Conservation (phyloP, 768 basidiomycete genomes). For the Amanita subjunquillea region DNA sequence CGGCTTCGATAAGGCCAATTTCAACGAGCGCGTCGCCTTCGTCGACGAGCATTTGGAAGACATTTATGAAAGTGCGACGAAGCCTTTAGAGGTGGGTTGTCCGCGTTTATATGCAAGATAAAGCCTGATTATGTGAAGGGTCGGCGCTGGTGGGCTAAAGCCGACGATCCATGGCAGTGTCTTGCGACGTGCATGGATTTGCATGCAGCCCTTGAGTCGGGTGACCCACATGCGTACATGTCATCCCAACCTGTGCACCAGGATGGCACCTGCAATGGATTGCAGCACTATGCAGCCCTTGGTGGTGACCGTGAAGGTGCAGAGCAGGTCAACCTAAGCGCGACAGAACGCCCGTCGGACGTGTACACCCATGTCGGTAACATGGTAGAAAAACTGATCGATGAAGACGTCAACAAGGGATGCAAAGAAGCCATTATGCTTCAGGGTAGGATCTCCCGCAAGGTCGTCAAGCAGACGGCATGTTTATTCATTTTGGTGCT, state of each 20-base stretch:
- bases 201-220: conserved; percentile 64
- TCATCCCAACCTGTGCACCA: conserved; percentile 89
- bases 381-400: conserved; percentile 68
- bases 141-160: conserved; percentile 77
- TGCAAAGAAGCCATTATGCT: conserved; percentile 49
- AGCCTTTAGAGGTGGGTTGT: conserved; percentile 59
- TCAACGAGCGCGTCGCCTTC: conserved; percentile 84
- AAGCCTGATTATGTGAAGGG: conserved; percentile 33
- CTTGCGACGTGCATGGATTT: conserved; percentile 90
- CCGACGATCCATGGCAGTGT: conserved; percentile 97
- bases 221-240: conserved; percentile 48
- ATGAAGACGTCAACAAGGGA: conserved; percentile 42
- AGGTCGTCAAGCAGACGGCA: conserved; percentile 97
- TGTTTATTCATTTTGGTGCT: conserved; percentile 13
- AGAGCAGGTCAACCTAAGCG: conserved; percentile 82
- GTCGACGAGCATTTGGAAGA: conserved; percentile 63
- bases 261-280: conserved; percentile 96
- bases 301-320: conserved; percentile 89
- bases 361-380: conserved; percentile 89
- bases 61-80: conserved; percentile 72
- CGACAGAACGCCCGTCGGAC: conserved; percentile 81
- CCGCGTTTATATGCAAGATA: not conserved
- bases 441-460: conserved; percentile 72
- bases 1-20: conserved; percentile 90
- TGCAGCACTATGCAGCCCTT: conserved; percentile 97